Conservation (phyloP, 768 basidiomycete genomes). For the Holtermannia corniformis region DNA sequence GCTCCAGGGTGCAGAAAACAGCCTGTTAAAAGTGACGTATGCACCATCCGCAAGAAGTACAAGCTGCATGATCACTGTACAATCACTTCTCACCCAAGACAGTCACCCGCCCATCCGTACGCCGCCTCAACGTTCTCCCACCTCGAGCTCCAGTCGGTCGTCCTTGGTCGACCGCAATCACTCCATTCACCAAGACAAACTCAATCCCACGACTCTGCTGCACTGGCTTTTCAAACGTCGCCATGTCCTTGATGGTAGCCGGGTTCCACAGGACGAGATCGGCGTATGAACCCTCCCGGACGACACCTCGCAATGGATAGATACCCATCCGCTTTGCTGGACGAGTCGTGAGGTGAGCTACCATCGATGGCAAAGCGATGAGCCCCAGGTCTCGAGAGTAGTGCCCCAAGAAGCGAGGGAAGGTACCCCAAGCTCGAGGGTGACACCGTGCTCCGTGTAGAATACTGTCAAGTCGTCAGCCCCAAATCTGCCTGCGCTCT, state of each 20-base stretch:
- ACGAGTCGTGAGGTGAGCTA: conserved; percentile 36
- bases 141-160: conserved; percentile 15
- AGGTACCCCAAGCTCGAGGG: conserved; percentile 28
- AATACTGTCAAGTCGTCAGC: conserved; percentile 6
- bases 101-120: conserved; percentile 17
- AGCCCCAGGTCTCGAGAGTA: conserved; percentile 30
- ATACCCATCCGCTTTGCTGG: conserved; percentile 33
- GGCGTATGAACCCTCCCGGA: conserved; percentile 27
- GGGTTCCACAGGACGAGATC: conserved; percentile 38
- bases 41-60: too few species aligned
- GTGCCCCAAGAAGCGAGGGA: conserved; percentile 25
- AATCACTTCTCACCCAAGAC: too few species aligned
- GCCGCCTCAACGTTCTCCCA: conserved; percentile 23
- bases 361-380: conserved; percentile 22
- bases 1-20: too few species aligned
- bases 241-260: conserved; percentile 21
- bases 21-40: too few species aligned
- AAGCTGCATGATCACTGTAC: too few species aligned
- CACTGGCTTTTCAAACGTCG: conserved; percentile 30
- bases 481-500: conserved; percentile 27
- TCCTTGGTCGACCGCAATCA: conserved; percentile 30
- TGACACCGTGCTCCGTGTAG: not conserved
- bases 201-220: conserved; percentile 23
- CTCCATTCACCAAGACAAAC: conserved; percentile 36
- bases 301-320: conserved; percentile 27